Conservation (phyloP, 495 filamentous ascomycete species). For the Aspergillus nanangensis region DNA sequence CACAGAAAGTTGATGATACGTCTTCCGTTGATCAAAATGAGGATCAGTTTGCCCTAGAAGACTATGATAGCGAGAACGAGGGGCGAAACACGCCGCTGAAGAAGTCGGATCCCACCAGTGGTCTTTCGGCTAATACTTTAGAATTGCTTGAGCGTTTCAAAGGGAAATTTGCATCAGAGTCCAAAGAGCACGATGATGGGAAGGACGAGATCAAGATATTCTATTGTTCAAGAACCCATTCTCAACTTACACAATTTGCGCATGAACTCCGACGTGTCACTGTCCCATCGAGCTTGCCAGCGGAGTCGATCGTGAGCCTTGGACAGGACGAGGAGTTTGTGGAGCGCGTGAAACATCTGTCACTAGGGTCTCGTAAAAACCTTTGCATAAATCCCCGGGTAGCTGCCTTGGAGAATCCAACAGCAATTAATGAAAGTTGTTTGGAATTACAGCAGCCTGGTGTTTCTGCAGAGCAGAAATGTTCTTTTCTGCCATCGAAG, state of each 20-base stretch:
- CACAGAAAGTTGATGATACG: conserved; percentile 28
- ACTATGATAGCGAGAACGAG: conserved; percentile 71
- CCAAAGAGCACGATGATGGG: conserved; percentile 47
- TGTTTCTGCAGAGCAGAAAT: conserved; percentile 63
- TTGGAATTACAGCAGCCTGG: conserved; percentile 79
- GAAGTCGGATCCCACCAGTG: conserved; percentile 20
- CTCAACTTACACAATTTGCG: conserved; percentile 91
- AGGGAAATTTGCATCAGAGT: conserved; percentile 24
- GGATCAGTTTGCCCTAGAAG: conserved; percentile 69
- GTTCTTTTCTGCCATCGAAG: conserved; percentile 72
- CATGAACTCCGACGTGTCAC: conserved; percentile 79
- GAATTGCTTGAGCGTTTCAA: conserved; percentile 37
- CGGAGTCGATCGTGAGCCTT: conserved; percentile 23
- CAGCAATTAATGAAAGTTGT: conserved; percentile 94
- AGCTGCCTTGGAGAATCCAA: conserved; percentile 59
- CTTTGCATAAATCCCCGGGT: conserved; percentile 91
- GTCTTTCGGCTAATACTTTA: conserved; percentile 38
- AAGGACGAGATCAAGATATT: conserved; percentile 71
- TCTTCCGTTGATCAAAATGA: conserved; percentile 52
- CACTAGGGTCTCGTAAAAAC: conserved; percentile 85
- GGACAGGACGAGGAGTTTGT: conserved; percentile 30
- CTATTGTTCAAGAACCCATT: conserved; percentile 93
- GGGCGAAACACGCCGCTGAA: conserved; percentile 15
- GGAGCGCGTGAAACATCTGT: conserved; percentile 76
- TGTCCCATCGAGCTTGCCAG: conserved; percentile 58